A percentile compares a stretch with the other conserved stretches of the same genome.
Conservation (phyloP, 2,329 filamentous ascomycete species). For the Paraconiothyrium sp. region DNA sequence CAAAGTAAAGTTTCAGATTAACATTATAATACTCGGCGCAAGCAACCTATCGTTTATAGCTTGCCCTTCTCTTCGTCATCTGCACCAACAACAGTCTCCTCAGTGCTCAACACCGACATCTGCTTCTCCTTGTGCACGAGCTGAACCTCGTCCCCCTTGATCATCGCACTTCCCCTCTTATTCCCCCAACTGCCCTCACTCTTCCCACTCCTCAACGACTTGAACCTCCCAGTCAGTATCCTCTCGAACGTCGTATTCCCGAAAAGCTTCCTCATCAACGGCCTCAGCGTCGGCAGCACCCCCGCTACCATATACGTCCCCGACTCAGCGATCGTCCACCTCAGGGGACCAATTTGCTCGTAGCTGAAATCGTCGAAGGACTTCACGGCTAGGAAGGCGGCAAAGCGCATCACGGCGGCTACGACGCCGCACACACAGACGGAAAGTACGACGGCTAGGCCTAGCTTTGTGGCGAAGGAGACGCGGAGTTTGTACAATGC, state of each 20-base stretch:
- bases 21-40: not conserved
- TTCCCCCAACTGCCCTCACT: conserved; percentile 14
- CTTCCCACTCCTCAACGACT: conserved; percentile 3
- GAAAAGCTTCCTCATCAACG: conserved; percentile 26
- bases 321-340: conserved; percentile 34
- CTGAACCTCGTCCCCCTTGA: conserved; percentile 11
- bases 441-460: conserved; percentile 23
- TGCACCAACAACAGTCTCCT: conserved; percentile 1
- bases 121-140: conserved; percentile 8
- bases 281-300: conserved; percentile 30
- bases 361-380: conserved; percentile 31
- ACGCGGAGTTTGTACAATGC: conserved; percentile 27
- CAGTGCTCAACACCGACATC: not conserved
- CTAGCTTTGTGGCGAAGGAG: conserved; percentile 21
- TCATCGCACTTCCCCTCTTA: conserved; percentile 18
- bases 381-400: conserved; percentile 24
- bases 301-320: conserved; percentile 35
- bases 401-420: conserved; percentile 31
- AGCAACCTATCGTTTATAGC: not conserved
- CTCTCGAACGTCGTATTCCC: conserved; percentile 24
- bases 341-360: conserved; percentile 27
- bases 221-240: conserved; percentile 22
- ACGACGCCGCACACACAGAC: conserved; percentile 27
- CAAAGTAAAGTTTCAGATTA: not conserved
- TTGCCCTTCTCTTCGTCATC: conserved; percentile 9